Percentiles rank a stretch among this genome's conserved stretches.
Conservation (phyloP, 2,329 filamentous ascomycete species). For the Tolypocladium ophioglossoides region DNA sequence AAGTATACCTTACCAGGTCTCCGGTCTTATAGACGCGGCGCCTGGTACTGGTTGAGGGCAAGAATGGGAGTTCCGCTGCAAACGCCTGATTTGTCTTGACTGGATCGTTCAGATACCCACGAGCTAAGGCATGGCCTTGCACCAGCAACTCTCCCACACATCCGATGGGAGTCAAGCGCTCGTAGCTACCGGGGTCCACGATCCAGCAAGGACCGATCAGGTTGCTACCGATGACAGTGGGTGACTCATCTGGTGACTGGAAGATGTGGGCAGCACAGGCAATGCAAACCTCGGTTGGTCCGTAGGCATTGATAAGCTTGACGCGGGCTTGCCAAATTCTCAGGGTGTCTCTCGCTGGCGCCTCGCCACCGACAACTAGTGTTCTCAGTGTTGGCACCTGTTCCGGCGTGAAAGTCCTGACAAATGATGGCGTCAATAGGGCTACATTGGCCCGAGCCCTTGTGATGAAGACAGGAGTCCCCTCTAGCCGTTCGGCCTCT, state of each 20-base stretch:
- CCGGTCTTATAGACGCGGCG: background rate
- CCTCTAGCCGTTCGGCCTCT: conserved; percentile 6
- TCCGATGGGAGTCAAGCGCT: conserved; percentile 8
- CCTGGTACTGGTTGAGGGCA: no score
- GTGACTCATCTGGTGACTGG: background rate
- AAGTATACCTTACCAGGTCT: background rate
- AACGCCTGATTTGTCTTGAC: no score
- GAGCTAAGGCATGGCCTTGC: conserved; percentile 13
- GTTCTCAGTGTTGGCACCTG: background rate
- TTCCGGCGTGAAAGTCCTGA: background rate
- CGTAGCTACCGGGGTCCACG: conserved; percentile 7
- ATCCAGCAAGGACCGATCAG: conserved; percentile 10
- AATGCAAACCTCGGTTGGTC: conserved; percentile 1
- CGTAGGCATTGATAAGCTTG: conserved; percentile 1
- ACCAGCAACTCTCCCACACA: conserved; percentile 15
- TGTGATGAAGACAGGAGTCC: background rate
- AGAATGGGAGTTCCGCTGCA: no score
- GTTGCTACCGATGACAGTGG: background rate
- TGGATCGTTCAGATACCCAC: conserved; percentile 11
- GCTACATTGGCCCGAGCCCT: background rate
- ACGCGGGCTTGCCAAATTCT: background rate
- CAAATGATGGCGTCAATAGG: background rate
- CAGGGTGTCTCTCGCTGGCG: background rate
- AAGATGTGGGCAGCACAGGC: background rate
- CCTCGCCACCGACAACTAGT: background rate